A percentile compares a stretch with the other conserved stretches of the same genome.
Evolutionary conservation across 352 stramenopile genomes (phyloP).

Genomic region (Globisporangium takayamanum): DNA sequence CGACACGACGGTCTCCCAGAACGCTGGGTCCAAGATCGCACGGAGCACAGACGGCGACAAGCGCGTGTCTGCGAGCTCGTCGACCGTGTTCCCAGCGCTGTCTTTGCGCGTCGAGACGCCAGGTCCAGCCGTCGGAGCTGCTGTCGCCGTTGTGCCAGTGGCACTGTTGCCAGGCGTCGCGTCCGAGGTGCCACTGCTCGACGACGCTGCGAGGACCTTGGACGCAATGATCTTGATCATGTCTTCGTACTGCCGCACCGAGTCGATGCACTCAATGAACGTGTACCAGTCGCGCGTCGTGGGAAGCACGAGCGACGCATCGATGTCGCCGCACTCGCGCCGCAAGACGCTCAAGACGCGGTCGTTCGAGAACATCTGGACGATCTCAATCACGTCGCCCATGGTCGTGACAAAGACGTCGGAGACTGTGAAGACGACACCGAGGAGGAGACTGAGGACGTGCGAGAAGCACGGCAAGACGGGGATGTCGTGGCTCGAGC

Average conservation of each 20-base stretch:
- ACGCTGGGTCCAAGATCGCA: slow-evolving; percentile 55
- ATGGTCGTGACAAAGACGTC: slow-evolving; percentile 45
- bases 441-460: slow-evolving; percentile 44
- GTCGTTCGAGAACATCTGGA: slow-evolving; percentile 55
- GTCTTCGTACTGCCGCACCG: slow-evolving; percentile 71
- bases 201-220: slow-evolving; percentile 36
- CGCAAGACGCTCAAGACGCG: slow-evolving; percentile 48
- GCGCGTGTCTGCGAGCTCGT: slow-evolving; percentile 37
- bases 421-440: slow-evolving; percentile 49
- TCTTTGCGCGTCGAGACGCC: slow-evolving; percentile 27
- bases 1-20: slow-evolving; percentile 70
- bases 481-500: slow-evolving; percentile 37
- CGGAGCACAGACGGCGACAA: slow-evolving; percentile 34
- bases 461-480: slow-evolving; percentile 59
- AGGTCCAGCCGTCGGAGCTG: neutral
- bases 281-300: slow-evolving; percentile 53
- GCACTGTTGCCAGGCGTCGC: neutral
- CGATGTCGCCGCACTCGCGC: slow-evolving; percentile 58
- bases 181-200: neutral
- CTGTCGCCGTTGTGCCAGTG: neutral
- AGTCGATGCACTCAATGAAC: slow-evolving; percentile 78
- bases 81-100: slow-evolving; percentile 32
- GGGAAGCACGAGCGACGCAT: slow-evolving; percentile 45
- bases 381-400: slow-evolving; percentile 61
- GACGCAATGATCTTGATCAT: slow-evolving; percentile 80